phyloP scores from a whole-genome alignment of 2,329 filamentous ascomycete genomes.

The Aureobasidium subglaciale region DNA sequence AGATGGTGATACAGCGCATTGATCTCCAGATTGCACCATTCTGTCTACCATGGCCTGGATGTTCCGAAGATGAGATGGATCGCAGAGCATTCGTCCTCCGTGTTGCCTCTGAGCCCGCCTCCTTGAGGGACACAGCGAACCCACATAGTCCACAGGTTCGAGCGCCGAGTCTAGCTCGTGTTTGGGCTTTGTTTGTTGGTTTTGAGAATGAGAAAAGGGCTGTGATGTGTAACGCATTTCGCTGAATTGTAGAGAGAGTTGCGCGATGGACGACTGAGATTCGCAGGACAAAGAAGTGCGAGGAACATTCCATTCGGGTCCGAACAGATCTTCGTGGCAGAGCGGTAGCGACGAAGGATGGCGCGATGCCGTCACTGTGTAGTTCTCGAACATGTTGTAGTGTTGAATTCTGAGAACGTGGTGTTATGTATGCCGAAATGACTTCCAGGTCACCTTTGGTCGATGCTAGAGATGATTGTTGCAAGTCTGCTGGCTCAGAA shows the following conservation, averaged over 20 bases:
- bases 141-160: conserved; percentile 1
- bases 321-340: conserved; percentile 25
- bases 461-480: neutral
- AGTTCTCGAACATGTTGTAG: conserved; percentile 32
- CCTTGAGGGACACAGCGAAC: neutral
- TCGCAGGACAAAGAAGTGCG: conserved; percentile 25
- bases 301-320: conserved; percentile 24
- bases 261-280: conserved; percentile 28
- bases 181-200: neutral
- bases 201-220: conserved; percentile 17
- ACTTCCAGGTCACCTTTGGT: neutral
- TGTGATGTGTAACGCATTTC: conserved; percentile 27
- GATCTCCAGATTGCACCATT: conserved; percentile 31
- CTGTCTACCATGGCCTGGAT: conserved; percentile 32
- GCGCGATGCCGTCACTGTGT: conserved; percentile 33
- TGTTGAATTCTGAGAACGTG: neutral
- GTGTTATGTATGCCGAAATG: neutral
- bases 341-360: conserved; percentile 21
- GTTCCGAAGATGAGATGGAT: conserved; percentile 29
- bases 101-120: conserved; percentile 6
- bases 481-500: neutral
- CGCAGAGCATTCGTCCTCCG: conserved; percentile 25
- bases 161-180: neutral
- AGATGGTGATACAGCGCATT: conserved; percentile 25
- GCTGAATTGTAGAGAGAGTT: conserved; percentile 30